These are phyloP conservation scores for Diaporthe caulivora DNA, from an alignment of 2,329 filamentous ascomycete species.

Conservation along the genomic window DNA sequence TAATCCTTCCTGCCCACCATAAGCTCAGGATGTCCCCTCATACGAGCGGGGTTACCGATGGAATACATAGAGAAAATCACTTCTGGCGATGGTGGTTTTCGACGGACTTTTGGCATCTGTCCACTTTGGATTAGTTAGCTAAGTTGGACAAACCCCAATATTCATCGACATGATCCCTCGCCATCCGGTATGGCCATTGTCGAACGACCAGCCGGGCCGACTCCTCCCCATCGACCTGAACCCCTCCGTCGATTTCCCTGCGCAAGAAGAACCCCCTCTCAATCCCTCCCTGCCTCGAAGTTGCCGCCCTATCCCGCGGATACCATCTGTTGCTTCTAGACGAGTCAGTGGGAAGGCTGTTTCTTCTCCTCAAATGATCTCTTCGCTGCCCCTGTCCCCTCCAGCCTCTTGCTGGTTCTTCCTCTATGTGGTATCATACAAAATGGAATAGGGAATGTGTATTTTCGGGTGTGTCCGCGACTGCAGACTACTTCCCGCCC, in stretches of 20 bases:
- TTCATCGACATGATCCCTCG: background rate
- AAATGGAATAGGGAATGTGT: slow-evolving; percentile 39
- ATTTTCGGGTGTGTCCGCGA: slow-evolving; percentile 26
- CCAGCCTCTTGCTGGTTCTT: slow-evolving; percentile 21
- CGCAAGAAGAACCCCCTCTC: background rate
- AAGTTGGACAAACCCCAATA: slow-evolving; percentile 9
- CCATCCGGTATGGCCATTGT: background rate
- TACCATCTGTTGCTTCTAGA: slow-evolving; percentile 33
- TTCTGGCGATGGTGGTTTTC: background rate
- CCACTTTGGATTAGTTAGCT: slow-evolving; percentile 21
- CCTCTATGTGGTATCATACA: slow-evolving; percentile 41
- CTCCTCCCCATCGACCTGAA: slow-evolving; percentile 3
- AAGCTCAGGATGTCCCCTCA: background rate
- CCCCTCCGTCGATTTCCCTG: background rate
- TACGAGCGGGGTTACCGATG: background rate
- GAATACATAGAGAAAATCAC: background rate
- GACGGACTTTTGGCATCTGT: slow-evolving; percentile 1
- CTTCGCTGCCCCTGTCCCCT: slow-evolving; percentile 11
- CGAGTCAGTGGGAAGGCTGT: slow-evolving; percentile 17
- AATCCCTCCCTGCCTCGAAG: background rate
- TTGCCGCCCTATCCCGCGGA: slow-evolving; percentile 17
- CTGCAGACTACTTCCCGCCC: slow-evolving; percentile 10
- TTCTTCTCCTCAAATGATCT: slow-evolving; percentile 22
- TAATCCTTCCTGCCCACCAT: background rate
- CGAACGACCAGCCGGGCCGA: background rate